A percentile compares a stretch with the other conserved stretches of the same genome.
Conservation (phyloP, 148 eudicot genomes). For the Cornus controversa region DNA sequence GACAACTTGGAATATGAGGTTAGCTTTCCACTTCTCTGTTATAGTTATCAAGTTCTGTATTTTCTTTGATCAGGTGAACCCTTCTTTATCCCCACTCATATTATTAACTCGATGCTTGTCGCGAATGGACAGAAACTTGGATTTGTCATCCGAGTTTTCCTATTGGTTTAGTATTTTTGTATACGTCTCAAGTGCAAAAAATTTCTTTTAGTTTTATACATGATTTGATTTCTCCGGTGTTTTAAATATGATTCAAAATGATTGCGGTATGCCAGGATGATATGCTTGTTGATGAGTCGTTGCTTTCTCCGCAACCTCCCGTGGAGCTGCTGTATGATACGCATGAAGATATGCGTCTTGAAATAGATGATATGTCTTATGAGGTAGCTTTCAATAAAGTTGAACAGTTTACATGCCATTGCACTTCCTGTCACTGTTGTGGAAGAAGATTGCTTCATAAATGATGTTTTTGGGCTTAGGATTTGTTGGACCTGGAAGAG, state of each 20-base stretch:
- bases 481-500: constrained; percentile 57
- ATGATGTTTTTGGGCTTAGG: constrained; percentile 24
- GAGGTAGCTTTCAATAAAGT: background rate
- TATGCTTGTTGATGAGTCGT: background rate
- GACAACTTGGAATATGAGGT: constrained; percentile 48
- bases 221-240: background rate
- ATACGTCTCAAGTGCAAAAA: too few species aligned
- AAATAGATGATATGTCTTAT: constrained; percentile 4
- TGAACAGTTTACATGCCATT: background rate
- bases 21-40: constrained; percentile 6
- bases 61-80: background rate
- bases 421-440: background rate
- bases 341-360: constrained; percentile 3
- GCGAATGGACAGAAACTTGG: too few species aligned
- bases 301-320: background rate
- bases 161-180: background rate
- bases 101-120: background rate
- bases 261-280: too few species aligned
- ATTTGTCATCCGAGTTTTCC: too few species aligned
- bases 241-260: too few species aligned
- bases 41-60: too few species aligned
- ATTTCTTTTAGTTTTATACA: too few species aligned
- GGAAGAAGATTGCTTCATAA: background rate
- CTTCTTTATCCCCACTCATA: background rate
- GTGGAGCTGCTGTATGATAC: background rate